These are phyloP conservation scores for Auriscalpium microsporum DNA, from an alignment of 768 basidiomycete species.

Conservation along the genomic window DNA sequence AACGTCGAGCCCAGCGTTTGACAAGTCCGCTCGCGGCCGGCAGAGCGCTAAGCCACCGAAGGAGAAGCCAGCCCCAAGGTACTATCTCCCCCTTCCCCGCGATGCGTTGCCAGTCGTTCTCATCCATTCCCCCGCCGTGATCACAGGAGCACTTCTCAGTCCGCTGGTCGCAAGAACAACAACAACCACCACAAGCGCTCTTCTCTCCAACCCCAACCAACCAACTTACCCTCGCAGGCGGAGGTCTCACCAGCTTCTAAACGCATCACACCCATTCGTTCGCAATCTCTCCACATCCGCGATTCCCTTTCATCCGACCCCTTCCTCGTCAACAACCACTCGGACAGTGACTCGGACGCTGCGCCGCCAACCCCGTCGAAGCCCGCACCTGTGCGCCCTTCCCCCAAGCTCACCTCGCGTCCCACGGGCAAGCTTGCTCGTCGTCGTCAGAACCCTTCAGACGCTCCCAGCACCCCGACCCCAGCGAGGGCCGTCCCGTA, in stretches of 20 bases:
- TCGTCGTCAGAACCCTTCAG: conserved; percentile 38
- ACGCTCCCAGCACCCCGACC: conserved; percentile 26
- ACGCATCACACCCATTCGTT: conserved; percentile 23
- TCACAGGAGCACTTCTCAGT: conserved; percentile 38
- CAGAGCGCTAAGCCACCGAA: conserved; percentile 32
- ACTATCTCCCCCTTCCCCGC: conserved; percentile 1
- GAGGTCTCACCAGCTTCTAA: conserved; percentile 31
- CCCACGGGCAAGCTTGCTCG: conserved; percentile 52
- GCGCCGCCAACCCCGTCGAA: conserved; percentile 27
- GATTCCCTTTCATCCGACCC: conserved; percentile 38
- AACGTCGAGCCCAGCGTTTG: conserved; percentile 5
- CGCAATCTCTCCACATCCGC: conserved; percentile 18
- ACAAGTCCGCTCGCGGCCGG: conserved; percentile 26
- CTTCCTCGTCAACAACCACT: conserved; percentile 41
- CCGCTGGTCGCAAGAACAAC: conserved; percentile 30
- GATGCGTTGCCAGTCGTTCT: background rate
- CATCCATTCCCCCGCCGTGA: background rate
- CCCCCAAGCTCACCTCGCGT: conserved; percentile 36
- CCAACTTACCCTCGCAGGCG: conserved; percentile 52
- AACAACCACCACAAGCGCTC: conserved; percentile 52
- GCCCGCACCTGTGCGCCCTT: conserved; percentile 17
- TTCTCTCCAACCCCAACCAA: conserved; percentile 37
- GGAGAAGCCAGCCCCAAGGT: conserved; percentile 39
- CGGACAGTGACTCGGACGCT: conserved; percentile 24
- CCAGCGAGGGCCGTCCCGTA: conserved; percentile 41